phyloP scores from a whole-genome alignment of 2,329 filamentous ascomycete species.

The Penicillium sclerotiorum region DNA sequence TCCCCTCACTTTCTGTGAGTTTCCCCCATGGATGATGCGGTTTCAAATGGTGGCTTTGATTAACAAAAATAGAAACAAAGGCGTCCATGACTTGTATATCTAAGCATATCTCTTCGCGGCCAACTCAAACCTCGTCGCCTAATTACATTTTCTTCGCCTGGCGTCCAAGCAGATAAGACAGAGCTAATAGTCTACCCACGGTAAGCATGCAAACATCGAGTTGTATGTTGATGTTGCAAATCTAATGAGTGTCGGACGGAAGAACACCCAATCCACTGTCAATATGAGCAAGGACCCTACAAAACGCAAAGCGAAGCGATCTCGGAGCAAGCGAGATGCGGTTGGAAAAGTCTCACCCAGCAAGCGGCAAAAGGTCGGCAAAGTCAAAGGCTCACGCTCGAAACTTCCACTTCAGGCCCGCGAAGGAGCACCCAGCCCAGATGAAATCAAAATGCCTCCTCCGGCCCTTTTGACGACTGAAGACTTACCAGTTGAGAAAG shows the following conservation, averaged over 20 bases:
- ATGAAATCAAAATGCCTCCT: too few relatives aligned
- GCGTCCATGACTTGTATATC: neutral
- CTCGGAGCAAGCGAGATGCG: neutral
- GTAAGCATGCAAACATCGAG: too few relatives aligned
- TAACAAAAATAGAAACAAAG: neutral
- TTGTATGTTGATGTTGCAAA: too few relatives aligned
- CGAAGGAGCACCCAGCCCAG: too few relatives aligned
- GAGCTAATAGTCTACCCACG: too few relatives aligned
- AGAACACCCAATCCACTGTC: too few relatives aligned
- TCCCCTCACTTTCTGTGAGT: neutral
- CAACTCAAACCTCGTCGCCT: neutral
- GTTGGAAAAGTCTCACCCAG: neutral
- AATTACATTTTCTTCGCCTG: neutral
- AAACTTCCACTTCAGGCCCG: too few relatives aligned
- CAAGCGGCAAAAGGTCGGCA: neutral
- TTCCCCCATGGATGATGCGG: neutral
- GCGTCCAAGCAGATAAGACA: too few relatives aligned
- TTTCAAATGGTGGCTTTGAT: neutral
- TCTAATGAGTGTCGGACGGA: too few relatives aligned
- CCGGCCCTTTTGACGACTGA: too few relatives aligned
- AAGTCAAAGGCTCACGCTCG: neutral
- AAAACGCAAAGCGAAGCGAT: neutral
- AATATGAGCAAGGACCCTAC: too few relatives aligned
- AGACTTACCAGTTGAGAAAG: too few relatives aligned
- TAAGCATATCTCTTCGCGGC: neutral